These are phyloP conservation scores for Pouteria glomerata DNA, from an alignment of 148 eudicot genomes.

Conservation along the genomic window DNA sequence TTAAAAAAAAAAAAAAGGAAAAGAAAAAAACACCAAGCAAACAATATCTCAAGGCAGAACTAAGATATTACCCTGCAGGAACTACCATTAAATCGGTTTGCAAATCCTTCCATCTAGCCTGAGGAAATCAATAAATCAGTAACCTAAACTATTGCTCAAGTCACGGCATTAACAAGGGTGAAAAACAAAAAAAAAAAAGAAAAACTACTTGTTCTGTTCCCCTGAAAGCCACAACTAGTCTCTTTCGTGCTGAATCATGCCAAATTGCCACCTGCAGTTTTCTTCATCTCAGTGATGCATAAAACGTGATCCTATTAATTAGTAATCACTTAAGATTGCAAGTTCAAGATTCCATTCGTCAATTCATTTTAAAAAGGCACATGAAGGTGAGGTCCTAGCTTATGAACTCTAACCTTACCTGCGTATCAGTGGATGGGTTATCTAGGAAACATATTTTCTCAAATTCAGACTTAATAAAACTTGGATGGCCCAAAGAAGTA, in stretches of 20 bases:
- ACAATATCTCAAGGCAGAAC: not conserved
- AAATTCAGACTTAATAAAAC: constrained; percentile 88
- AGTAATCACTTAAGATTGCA: not conserved
- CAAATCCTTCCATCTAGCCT: constrained; percentile 94
- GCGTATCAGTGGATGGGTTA: constrained; percentile 86
- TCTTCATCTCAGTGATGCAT: constrained; percentile 7
- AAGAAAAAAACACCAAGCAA: not conserved
- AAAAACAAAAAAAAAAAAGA: not conserved
- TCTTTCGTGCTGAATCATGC: constrained; percentile 76
- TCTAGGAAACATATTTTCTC: constrained; percentile 94
- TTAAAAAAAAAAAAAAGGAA: not conserved
- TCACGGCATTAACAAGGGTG: constrained; percentile 9
- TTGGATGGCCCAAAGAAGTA: constrained; percentile 81
- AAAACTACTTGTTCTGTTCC: constrained; percentile 96
- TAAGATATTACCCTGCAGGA: constrained; percentile 76
- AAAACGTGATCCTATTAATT: not conserved
- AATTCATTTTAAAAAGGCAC: not conserved
- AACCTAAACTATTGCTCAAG: constrained; percentile 13
- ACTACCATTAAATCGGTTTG: constrained; percentile 86
- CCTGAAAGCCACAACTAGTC: constrained; percentile 95
- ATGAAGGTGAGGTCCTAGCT: not conserved
- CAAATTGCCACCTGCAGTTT: constrained; percentile 85
- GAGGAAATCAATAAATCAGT: constrained; percentile 30
- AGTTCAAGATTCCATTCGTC: not conserved
- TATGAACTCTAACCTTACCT: constrained; percentile 38